Conservation (phyloP, 148 eudicot genomes). For the Heliosperma pusillum region DNA sequence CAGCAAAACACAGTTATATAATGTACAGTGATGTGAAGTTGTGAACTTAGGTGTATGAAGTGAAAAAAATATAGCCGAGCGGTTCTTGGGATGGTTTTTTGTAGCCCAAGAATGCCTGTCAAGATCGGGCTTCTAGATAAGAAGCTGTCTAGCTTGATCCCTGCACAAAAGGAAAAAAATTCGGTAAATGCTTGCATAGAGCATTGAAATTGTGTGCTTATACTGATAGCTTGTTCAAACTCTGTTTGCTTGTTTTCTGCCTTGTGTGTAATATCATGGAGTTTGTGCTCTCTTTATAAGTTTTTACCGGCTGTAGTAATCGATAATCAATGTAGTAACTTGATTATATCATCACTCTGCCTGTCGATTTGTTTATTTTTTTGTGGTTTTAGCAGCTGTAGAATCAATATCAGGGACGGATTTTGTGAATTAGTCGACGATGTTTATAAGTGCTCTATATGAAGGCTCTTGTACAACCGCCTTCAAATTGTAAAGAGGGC, state of each 20-base stretch:
- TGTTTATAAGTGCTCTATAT: too few relatives aligned
- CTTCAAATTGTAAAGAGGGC: too few relatives aligned
- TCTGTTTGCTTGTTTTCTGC: too few relatives aligned
- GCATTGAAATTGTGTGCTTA: neutral
- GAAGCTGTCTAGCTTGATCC: neutral
- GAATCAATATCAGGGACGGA: neutral
- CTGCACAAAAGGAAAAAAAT: neutral
- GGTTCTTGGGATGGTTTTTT: constrained; percentile 19
- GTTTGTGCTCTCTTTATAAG: neutral
- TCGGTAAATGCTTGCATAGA: constrained; percentile 4
- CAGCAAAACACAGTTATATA: neutral
- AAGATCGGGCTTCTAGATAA: constrained; percentile 10
- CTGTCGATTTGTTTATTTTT: neutral
- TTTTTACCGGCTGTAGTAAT: neutral
- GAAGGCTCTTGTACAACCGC: too few relatives aligned
- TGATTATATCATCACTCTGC: neutral
- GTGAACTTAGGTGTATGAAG: constrained; percentile 7
- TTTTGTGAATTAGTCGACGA: neutral
- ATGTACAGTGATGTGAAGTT: constrained; percentile 30
- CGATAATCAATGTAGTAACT: neutral
- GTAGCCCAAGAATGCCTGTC: constrained; percentile 14
- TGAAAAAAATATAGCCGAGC: neutral
- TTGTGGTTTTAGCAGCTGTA: neutral
- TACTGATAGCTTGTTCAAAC: too few relatives aligned
- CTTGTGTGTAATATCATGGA: neutral